These are phyloP conservation scores for Mortierella sp. DNA, from an alignment of 371 early-diverging fungal genomes.

Conservation along the genomic window DNA sequence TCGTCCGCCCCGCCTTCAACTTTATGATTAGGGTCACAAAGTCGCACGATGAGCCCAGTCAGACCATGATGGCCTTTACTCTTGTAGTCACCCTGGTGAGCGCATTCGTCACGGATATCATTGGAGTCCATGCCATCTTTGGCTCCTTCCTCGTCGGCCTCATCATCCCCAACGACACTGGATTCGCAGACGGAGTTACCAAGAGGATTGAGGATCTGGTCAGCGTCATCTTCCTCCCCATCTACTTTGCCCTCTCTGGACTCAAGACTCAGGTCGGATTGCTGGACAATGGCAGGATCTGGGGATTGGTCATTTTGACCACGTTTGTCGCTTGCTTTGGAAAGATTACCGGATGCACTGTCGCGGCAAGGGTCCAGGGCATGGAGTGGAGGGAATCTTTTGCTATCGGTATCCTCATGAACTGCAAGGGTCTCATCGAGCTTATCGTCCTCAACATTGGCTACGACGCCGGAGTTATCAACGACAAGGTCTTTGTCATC, in stretches of 20 bases:
- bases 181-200: constrained; percentile 89
- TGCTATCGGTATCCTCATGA: constrained; percentile 94
- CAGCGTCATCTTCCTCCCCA: constrained; percentile 87
- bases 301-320: constrained; percentile 86
- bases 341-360: constrained; percentile 88
- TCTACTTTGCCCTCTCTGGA: constrained; percentile 95
- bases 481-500: constrained; percentile 82
- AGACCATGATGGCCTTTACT: constrained; percentile 75
- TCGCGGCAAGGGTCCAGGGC: constrained; percentile 76
- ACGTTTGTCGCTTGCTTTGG: constrained; percentile 86
- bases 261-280: constrained; percentile 88
- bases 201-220: constrained; percentile 95
- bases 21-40: constrained; percentile 64
- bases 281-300: constrained; percentile 76
- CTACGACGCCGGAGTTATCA: constrained; percentile 86
- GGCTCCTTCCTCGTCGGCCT: constrained; percentile 92
- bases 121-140: constrained; percentile 94
- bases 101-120: constrained; percentile 87
- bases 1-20: constrained; percentile 68
- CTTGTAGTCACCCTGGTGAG: constrained; percentile 72
- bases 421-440: constrained; percentile 95
- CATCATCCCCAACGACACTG: constrained; percentile 90
- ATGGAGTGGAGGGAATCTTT: constrained; percentile 87
- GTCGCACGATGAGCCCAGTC: constrained; percentile 73
- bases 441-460: constrained; percentile 95